phyloP scores from a whole-genome alignment of 148 eudicot genomes.

The Chenopodium quinoa region DNA sequence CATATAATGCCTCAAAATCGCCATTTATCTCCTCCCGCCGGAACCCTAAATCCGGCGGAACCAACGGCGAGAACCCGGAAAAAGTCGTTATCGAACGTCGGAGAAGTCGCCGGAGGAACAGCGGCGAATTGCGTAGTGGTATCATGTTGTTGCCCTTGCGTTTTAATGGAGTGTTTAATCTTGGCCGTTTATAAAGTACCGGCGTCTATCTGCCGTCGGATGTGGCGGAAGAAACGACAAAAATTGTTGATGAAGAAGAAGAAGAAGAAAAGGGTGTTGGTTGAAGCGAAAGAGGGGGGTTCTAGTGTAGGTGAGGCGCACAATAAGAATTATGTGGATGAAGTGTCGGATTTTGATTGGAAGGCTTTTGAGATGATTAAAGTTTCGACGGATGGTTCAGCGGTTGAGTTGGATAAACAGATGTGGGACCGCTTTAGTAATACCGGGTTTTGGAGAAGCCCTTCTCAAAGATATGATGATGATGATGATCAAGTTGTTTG shows the following conservation, averaged over 20 bases:
- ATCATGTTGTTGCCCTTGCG: constrained; percentile 74
- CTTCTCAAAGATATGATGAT: constrained; percentile 30
- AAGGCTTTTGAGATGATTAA: constrained; percentile 30
- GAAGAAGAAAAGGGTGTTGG: constrained; percentile 13
- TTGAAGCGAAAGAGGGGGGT: not conserved
- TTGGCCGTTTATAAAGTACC: constrained; percentile 58
- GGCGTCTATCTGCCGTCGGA: constrained; percentile 36
- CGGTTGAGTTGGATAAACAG: constrained; percentile 42
- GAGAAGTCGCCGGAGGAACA: constrained; percentile 71
- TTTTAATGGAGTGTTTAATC: constrained; percentile 41
- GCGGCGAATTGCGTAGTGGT: constrained; percentile 72
- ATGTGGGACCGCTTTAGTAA: constrained; percentile 65
- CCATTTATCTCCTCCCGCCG: not conserved
- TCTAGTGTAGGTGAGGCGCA: not conserved
- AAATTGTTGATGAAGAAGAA: constrained; percentile 30
- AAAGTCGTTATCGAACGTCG: constrained; percentile 34
- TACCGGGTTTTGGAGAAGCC: constrained; percentile 76
- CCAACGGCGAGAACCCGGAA: not conserved
- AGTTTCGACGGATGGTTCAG: constrained; percentile 36
- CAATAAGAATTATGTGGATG: constrained; percentile 17
- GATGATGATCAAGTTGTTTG: too few relatives aligned
- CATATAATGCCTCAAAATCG: not conserved
- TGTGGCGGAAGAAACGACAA: constrained; percentile 27
- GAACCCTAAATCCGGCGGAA: not conserved
- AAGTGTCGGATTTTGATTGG: constrained; percentile 31